Evolutionary conservation across 305 asterid species (phyloP).

Genomic region (Fraxinus sp.): DNA sequence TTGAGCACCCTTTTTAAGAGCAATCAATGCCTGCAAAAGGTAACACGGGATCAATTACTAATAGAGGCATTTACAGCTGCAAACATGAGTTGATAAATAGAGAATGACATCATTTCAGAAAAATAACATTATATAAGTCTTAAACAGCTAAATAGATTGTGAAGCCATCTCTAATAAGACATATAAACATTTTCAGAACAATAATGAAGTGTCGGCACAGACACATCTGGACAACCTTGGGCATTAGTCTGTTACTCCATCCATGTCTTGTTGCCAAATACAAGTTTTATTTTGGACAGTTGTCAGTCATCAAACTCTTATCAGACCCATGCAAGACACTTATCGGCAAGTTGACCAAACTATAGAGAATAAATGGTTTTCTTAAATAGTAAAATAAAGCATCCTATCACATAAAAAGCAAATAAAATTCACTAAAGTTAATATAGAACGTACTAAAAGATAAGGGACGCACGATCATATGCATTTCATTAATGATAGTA

Average conservation of each 20-base stretch:
- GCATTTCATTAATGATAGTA: not conserved
- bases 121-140: not conserved
- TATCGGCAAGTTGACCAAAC: not conserved
- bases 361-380: not conserved
- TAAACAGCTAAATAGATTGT: constrained; percentile 12
- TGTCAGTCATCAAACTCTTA: not conserved
- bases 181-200: constrained; percentile 7
- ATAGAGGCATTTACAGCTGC: constrained; percentile 6
- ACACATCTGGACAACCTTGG: not conserved
- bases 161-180: not conserved
- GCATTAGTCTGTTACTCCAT: constrained; percentile 15
- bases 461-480: not conserved
- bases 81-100: constrained; percentile 2
- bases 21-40: constrained; percentile 69
- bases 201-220: not conserved
- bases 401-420: not conserved
- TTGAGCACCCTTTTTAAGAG: constrained; percentile 91
- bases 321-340: constrained; percentile 4
- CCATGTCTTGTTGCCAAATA: constrained; percentile 2
- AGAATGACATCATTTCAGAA: constrained; percentile 1
- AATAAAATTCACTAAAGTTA: constrained; percentile 6
- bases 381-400: not conserved
- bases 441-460: not conserved
- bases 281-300: constrained; percentile 5
- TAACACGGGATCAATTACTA: constrained; percentile 18